Percentiles rank a stretch among this genome's conserved stretches.
Conservation (phyloP, 1,284 basidiomycete genomes). For the Ganoderma leucocontextum region DNA sequence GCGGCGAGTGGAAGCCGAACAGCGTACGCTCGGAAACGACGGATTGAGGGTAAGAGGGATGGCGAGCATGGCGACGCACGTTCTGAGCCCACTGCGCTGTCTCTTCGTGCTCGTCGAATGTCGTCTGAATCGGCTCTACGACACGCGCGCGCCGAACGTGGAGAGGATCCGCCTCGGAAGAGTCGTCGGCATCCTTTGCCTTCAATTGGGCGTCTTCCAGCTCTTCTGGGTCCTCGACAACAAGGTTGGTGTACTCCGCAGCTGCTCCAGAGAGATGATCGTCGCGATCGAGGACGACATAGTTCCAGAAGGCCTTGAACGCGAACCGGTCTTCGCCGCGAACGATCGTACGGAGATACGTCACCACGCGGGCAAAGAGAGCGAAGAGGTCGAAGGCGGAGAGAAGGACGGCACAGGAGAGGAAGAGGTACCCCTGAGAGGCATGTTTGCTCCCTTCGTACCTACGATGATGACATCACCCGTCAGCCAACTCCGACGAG, state of each 20-base stretch:
- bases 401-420: slow-evolving; percentile 63
- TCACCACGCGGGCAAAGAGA: slow-evolving; percentile 55
- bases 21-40: slow-evolving; percentile 62
- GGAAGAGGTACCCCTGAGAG: slow-evolving; percentile 57
- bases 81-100: slow-evolving; percentile 48
- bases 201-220: slow-evolving; percentile 52
- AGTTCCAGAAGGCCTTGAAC: slow-evolving; percentile 61
- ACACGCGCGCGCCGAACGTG: slow-evolving; percentile 34
- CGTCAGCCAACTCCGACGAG: slow-evolving; percentile 21
- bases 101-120: slow-evolving; percentile 51
- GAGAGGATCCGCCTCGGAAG: slow-evolving; percentile 29
- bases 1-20: slow-evolving; percentile 55
- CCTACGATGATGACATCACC: slow-evolving; percentile 49
- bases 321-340: slow-evolving; percentile 52
- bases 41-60: slow-evolving; percentile 45
- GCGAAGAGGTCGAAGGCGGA: slow-evolving; percentile 65
- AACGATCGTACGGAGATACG: slow-evolving; percentile 50
- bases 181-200: slow-evolving; percentile 35
- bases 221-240: slow-evolving; percentile 63
- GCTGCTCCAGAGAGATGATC: slow-evolving; percentile 32
- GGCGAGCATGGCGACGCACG: slow-evolving; percentile 45
- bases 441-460: slow-evolving; percentile 74
- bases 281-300: slow-evolving; percentile 60
- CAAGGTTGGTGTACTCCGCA: slow-evolving; percentile 61
- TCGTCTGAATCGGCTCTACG: slow-evolving; percentile 39